Base-by-base conservation (phyloP, 2,329 filamentous ascomycete species). In the Ceratocystis harringtonii region DNA sequence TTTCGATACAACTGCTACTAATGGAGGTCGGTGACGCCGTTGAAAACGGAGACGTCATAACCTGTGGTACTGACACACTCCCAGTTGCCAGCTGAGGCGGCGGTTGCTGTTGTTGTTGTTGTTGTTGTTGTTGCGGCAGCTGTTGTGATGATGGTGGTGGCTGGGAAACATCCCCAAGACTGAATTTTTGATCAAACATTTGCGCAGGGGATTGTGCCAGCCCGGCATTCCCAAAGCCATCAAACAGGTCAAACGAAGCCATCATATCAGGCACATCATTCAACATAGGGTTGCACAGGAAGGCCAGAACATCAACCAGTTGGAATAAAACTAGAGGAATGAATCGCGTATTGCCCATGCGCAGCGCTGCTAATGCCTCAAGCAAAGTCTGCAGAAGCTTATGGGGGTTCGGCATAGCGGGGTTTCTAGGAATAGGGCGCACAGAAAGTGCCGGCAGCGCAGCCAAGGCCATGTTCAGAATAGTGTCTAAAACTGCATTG, bases 281-380 rank as follows among this genome's bases (percentile, higher is more conserved):
- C 15, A 86, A 78, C 76, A 83, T 80, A 0, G 84, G 84, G 69
- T 81, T 84, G 66, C 79, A 78, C 17, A 86, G 76, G 15, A 79
- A 79, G 6, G 87, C 87, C 2, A 92, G 76, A 2, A 87, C 80
- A 52, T 92, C 87, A 68, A 86, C 81, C 48, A 92, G 81, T 76
- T 92, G 94, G 72, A 81, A 82, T 65, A 94, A 76, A 1, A 95
- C 79, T 0, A 95, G 79, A 2, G 89, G 89, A 15, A 92, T 78
- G 72, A 90, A 94, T 63, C 87, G 86, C 68, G 87, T 82, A 66
- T 92, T 82, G 5, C 89, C 89, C 66, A 84, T 86, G n/a, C 88
- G 87, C 19, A 94, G 80, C 7, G 84, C 78, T 1, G 85, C 84
- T 1, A 91, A 78, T 7, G 90, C 79, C 67, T 81, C 83, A 50